Conservation (phyloP, 306 rosid species). For the Adenanthera pavonina region DNA sequence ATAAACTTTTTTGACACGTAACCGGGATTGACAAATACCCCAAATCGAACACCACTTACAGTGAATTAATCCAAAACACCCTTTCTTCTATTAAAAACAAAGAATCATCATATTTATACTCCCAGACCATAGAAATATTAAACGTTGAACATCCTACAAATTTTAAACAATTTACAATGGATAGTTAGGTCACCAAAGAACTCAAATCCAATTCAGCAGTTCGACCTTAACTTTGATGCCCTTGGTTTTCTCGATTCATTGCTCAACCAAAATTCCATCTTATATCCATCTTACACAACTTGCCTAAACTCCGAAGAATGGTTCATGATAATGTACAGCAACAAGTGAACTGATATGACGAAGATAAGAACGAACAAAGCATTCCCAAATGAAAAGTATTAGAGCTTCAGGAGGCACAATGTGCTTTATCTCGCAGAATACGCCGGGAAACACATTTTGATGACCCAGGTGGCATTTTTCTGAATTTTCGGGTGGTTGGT, state of each 20-base stretch:
- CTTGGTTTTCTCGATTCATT: slow-evolving; percentile 34
- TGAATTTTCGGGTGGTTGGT: slow-evolving; percentile 54
- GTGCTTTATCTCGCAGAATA: slow-evolving; percentile 31
- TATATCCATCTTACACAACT: slow-evolving; percentile 46
- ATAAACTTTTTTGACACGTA: not conserved
- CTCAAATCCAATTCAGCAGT: slow-evolving; percentile 29
- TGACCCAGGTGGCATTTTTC: slow-evolving; percentile 40
- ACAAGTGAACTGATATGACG: slow-evolving; percentile 41
- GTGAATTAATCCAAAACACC: not conserved
- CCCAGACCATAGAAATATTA: not conserved
- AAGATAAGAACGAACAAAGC: slow-evolving; percentile 44
- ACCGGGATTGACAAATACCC: not conserved
- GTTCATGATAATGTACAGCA: slow-evolving; percentile 53
- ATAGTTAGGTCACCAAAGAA: slow-evolving; percentile 6
- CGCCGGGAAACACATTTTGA: slow-evolving; percentile 40
- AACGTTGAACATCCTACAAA: not conserved
- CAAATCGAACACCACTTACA: not conserved
- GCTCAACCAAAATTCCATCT: slow-evolving; percentile 27
- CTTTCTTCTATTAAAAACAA: too few relatives aligned
- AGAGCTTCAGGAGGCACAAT: slow-evolving; percentile 39
- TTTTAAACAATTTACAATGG: slow-evolving; percentile 9
- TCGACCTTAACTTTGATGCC: slow-evolving; percentile 31
- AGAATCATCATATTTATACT: not conserved
- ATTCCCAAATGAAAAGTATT: slow-evolving; percentile 45
- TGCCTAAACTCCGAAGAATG: slow-evolving; percentile 53